Base-by-base conservation (phyloP, 169 alveolate genomes). In the Plasmodium chabaudi region DNA sequence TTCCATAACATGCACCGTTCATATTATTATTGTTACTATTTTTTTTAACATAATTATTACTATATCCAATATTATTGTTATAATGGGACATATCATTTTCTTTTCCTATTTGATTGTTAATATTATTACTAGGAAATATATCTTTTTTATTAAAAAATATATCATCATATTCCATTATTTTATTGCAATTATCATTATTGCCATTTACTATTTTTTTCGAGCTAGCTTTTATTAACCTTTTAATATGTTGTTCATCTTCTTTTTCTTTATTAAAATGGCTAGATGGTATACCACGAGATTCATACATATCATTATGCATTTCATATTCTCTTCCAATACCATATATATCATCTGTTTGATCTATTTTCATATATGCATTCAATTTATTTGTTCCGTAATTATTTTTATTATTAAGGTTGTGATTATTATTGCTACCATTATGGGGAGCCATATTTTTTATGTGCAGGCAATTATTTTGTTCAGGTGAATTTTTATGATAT, bases 161-260 rank as follows among this genome's bases (percentile, higher is more conserved):
- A n/a, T 72, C 63, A 72, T 42, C 15, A 25, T 46, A 23, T n/a
- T 72, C 72, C 13, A 49, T 42, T 7, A 64, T 0, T 1, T 25
- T 47, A 9, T 42, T 21, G 13, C 13, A 23, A 25, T 71, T 23
- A 5, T 72, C 63, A n/a, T 19, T 13, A 47, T 68, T 59, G 13
- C 9, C 17, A 17, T 72, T 72, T 59, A 72, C 6, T 4, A 72
- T 47, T n/a, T 72, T 56, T 63, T 56, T 72, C 27, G 72, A 12
- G 42, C 10, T 72, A 9, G 59, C 19, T 15, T 70, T 27, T n/a
- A 10, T 72, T 6, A 72, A 9, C 44, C n/a, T 57, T 39, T 42
- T 72, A 27, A 57, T 57, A 12, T 57, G 23, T 9, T 72, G 42
- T 21, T 72, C 72, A 23, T 72, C 87, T 39, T 57, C 71, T 44